phyloP scores from a whole-genome alignment of 1,284 basidiomycete genomes.

The Phellopilus nigrolimitatus region DNA sequence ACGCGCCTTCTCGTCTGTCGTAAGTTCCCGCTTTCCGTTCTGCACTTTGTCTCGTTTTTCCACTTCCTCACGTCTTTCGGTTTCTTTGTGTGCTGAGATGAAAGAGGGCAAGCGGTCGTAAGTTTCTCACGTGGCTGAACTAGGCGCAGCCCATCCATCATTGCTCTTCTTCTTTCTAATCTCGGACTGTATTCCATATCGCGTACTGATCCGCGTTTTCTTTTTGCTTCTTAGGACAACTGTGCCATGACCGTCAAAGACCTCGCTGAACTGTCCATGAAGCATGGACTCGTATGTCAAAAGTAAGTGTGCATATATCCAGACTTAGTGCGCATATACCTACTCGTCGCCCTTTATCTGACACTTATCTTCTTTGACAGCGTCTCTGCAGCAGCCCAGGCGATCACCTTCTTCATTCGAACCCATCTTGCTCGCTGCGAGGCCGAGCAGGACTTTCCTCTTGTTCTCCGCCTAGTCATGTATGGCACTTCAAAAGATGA shows the following conservation, averaged over 20 bases:
- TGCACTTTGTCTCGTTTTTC: background rate
- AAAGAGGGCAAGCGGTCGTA: constrained; percentile 4
- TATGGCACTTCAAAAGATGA: constrained; percentile 69
- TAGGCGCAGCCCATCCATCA: constrained; percentile 2
- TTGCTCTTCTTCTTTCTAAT: constrained; percentile 19
- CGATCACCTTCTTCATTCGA: constrained; percentile 74
- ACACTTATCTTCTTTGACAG: constrained; percentile 32
- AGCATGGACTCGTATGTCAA: constrained; percentile 62
- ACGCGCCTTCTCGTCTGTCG: constrained; percentile 65
- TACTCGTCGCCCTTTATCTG: constrained; percentile 1
- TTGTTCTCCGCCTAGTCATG: constrained; percentile 64
- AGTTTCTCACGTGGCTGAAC: constrained; percentile 16
- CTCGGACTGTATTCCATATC: constrained; percentile 11
- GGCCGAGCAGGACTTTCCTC: constrained; percentile 61
- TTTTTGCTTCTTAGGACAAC: constrained; percentile 47
- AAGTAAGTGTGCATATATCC: constrained; percentile 59
- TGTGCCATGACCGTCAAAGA: constrained; percentile 80
- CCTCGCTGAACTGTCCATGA: constrained; percentile 63
- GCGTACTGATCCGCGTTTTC: constrained; percentile 13
- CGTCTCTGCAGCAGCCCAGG: constrained; percentile 69
- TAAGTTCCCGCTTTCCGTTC: constrained; percentile 34
- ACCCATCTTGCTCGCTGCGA: constrained; percentile 67
- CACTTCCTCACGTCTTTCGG: background rate
- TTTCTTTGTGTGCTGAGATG: constrained; percentile 1
- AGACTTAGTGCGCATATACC: constrained; percentile 9